Conservation (phyloP, 176 grass and related monocot genomes). For the Zoysia japonica region DNA sequence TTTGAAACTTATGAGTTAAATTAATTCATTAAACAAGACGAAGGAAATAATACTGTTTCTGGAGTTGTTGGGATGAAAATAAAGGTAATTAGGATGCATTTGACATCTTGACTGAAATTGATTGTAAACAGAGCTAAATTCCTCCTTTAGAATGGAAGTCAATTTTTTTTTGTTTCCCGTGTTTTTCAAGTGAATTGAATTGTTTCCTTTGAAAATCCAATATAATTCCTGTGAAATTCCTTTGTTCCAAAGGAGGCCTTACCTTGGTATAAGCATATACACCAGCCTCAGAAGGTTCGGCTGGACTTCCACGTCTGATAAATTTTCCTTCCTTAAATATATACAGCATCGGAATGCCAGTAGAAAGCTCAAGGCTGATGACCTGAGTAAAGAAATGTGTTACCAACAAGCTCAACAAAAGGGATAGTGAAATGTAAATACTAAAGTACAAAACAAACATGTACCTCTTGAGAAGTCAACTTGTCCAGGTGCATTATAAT, state of each 20-base stretch:
- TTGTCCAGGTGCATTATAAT: constrained; percentile 99
- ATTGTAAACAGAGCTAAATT: not conserved
- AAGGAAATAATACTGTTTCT: not conserved
- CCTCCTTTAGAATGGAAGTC: too few relatives aligned
- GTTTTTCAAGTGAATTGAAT: too few relatives aligned
- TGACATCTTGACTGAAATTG: constrained; percentile 3
- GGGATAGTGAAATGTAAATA: not conserved
- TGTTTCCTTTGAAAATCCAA: too few relatives aligned
- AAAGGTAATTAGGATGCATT: not conserved
- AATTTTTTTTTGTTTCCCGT: too few relatives aligned
- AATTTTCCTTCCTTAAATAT: constrained; percentile 98
- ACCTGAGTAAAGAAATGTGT: constrained; percentile 54
- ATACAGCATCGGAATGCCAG: constrained; percentile 98
- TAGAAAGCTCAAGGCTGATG: constrained; percentile 88
- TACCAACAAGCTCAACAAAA: not conserved
- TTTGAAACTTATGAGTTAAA: not conserved
- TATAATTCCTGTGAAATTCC: too few relatives aligned
- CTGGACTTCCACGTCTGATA: constrained; percentile 84
- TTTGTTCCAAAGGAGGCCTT: constrained; percentile 15
- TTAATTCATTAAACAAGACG: not conserved
- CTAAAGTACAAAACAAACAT: constrained; percentile 9
- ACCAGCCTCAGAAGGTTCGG: constrained; percentile 76
- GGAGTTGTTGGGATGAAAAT: not conserved
- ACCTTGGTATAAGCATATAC: constrained; percentile 99
- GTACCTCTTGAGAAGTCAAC: constrained; percentile 91